Evolutionary conservation across 495 filamentous ascomycete species (phyloP), one percentile per base, ranked within the genome.

Genomic region (Daldinia caldariorum): DNA sequence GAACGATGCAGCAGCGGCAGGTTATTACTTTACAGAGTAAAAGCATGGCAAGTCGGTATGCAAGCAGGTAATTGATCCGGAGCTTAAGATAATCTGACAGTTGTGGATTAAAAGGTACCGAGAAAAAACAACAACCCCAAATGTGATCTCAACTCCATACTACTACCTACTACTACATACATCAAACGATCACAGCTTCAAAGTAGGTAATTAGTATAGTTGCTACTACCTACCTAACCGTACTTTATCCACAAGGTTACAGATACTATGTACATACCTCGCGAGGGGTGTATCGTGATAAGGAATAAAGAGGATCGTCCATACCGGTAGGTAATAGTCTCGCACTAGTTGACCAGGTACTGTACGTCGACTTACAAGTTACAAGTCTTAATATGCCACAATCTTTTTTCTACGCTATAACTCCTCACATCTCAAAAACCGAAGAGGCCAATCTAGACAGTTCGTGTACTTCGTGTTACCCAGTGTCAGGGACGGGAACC

Each of bases 1-100:
- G 75, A 77, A 77, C 75, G 65, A 72, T 65, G 70, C 67, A 72
- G 34, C 49, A 58, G 56, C 70, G 65, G 70, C 65, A 69, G 49
- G 62, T 58, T 69, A 68, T 66, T 72, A 72, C 70, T 72, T 35
- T 62, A 69, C 65, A 41, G 59, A 69, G 70, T 59, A 69, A 68
- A 56, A 56, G 56, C 57, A 67, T 67, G 41, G 61, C 32, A 68
- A 61, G 65, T 72, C 70, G 57, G 65, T 72, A 72, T 72, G 65
- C 70, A 69, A 55, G 61, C 57, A 69, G 60, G 64, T 61, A 61
- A 64, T 51, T 68, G 61, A 68, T 64, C 61, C 61, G 70, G 65
- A 37, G 47, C 41, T 65, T 69, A 35, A 34, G 47, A 56, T 59
- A 69, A 47, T 66, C 68, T 71, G 63, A 63, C 63, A 56, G 26